A percentile compares a stretch with the other conserved stretches of the same genome.
Conservation (phyloP, 1,139 yeast species). For the Saccharomyces hybrid region DNA sequence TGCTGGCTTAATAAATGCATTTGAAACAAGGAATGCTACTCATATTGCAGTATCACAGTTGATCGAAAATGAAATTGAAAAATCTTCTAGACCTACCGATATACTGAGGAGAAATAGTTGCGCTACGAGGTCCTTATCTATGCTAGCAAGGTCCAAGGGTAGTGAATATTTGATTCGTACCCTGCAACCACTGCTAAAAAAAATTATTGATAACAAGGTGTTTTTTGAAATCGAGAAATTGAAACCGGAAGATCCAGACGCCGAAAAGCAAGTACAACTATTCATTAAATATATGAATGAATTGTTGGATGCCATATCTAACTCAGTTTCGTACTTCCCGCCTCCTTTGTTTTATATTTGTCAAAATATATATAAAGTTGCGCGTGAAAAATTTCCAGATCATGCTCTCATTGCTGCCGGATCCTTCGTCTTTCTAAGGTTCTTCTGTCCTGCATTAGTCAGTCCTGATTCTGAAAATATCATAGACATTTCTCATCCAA, state of each 20-base stretch:
- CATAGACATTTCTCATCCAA: slow-evolving; percentile 34
- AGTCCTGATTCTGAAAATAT: slow-evolving; percentile 71
- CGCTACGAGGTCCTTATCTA: slow-evolving; percentile 67
- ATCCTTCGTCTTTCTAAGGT: slow-evolving; percentile 76
- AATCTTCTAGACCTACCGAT: slow-evolving; percentile 58
- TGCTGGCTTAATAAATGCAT: slow-evolving; percentile 56
- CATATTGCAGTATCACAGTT: slow-evolving; percentile 51
- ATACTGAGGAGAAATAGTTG: slow-evolving; percentile 75
- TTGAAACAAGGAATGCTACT: slow-evolving; percentile 46
- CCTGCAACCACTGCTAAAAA: slow-evolving; percentile 48
- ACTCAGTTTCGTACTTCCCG: slow-evolving; percentile 56
- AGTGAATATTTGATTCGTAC: slow-evolving; percentile 46
- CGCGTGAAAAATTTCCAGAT: slow-evolving; percentile 59
- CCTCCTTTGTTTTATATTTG: slow-evolving; percentile 68
- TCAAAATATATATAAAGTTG: slow-evolving; percentile 58
- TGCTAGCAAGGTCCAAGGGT: slow-evolving; percentile 64
- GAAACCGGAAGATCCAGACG: slow-evolving; percentile 32
- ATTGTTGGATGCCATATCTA: slow-evolving; percentile 55
- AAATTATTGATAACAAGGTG: slow-evolving; percentile 44
- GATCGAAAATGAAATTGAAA: slow-evolving; percentile 54
- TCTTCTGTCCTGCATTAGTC: slow-evolving; percentile 85
- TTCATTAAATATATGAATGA: slow-evolving; percentile 53
- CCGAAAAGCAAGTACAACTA: slow-evolving; percentile 39
- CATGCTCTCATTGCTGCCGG: slow-evolving; percentile 67
- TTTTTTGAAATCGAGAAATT: slow-evolving; percentile 62